Base-by-base conservation (phyloP, 1,139 yeast species). In the Geotrichum australiense region DNA sequence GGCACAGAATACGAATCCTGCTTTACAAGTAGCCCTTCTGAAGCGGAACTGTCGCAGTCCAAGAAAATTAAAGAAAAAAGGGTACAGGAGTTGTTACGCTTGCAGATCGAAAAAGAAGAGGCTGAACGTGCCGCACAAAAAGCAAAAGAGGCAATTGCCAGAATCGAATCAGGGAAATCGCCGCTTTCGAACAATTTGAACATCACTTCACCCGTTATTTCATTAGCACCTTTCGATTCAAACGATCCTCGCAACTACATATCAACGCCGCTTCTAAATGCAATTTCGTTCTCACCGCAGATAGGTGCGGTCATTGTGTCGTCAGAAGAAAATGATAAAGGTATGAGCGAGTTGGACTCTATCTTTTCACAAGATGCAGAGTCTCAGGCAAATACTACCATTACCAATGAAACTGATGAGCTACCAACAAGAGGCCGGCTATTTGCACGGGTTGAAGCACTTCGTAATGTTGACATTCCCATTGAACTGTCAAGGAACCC, bases 381-480 rank as follows among this genome's bases (percentile, higher is more conserved):
- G 7, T 23, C 11, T 23, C 11, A 26, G n/a, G n/a, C n/a, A n/a
- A n/a, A n/a, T n/a, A n/a, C n/a, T n/a, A n/a, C n/a, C n/a, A n/a
- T n/a, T 7, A 10, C 30, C 32, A 11, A n/a, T 8, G 34, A 26
- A 15, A 10, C 20, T 2, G 30, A 5, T 12, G 19, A 95, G 85
- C 59, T 67, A 6, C 15, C 8, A 10, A 5, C 25, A 5, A 15
- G 78, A 44, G 97, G 97, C 3, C 70, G 87, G 34, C 64, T 89
- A 21, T 89, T 86, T 61, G 65, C 89, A 45, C 72, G 80, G 46
- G 71, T 89, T 35, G 69, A 78, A 45, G 78, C 79, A 0, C 61
- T 87, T 42, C 69, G 71, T 47, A 75, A 73, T 39, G 59, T 87
- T 26, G 62, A 66, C 12, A 64, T 87, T 45, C 85, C 91, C 1